Evolutionary conservation across 2,329 filamentous ascomycete genomes (phyloP).

Genomic region (Fusarium napiforme): DNA sequence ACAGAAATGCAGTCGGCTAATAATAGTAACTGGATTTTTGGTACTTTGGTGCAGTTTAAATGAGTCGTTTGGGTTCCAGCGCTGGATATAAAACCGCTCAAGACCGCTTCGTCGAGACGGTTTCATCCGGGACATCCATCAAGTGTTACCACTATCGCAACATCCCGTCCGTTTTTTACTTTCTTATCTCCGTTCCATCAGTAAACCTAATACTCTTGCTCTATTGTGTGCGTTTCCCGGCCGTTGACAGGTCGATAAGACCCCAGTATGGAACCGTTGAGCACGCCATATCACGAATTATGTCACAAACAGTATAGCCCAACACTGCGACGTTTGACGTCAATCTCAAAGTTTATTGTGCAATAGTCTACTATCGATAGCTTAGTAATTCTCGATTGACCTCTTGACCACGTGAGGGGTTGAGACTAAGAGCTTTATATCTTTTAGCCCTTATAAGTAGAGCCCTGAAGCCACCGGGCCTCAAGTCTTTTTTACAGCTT

Average conservation of each 20-base stretch:
- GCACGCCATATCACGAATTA: conserved; percentile 38
- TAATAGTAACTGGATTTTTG: accelerated
- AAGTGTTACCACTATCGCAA: conserved; percentile 13
- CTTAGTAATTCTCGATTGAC: too few relatives aligned
- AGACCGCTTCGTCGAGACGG: too few relatives aligned
- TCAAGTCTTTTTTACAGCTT: too few relatives aligned
- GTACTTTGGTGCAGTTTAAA: too few relatives aligned
- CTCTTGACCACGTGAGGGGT: too few relatives aligned
- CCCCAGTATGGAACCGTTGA: conserved; percentile 15
- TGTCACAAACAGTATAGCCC: conserved; percentile 32
- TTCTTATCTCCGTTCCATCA: not conserved
- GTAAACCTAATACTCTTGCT: too few relatives aligned
- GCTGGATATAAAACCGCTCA: not conserved
- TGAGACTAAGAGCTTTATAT: too few relatives aligned
- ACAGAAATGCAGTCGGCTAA: accelerated
- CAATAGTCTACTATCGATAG: not conserved
- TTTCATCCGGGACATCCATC: too few relatives aligned
- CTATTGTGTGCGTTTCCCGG: conserved; percentile 24
- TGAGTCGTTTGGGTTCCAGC: accelerated
- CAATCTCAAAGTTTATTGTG: conserved; percentile 9
- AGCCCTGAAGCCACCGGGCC: too few relatives aligned
- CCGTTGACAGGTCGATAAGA: conserved; percentile 15
- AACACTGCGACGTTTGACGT: conserved; percentile 16
- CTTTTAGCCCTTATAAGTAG: too few relatives aligned
- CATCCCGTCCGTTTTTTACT: not conserved